Percentiles rank a stretch among this genome's conserved stretches.
Evolutionary conservation across 2,329 filamentous ascomycete species (phyloP).

Genomic region (Elsinoe necatrix): DNA sequence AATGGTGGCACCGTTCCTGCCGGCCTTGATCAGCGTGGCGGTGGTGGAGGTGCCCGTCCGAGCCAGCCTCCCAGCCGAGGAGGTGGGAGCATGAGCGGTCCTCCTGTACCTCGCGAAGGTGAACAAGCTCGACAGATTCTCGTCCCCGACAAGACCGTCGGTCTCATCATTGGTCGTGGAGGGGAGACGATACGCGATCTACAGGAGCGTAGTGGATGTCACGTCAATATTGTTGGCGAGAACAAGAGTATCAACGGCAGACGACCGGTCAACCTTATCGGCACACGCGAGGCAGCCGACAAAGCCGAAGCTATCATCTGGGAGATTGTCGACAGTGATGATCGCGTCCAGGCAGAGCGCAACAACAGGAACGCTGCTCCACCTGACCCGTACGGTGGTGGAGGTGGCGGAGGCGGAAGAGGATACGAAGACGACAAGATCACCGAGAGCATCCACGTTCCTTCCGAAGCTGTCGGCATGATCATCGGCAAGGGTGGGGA

Average conservation of each 20-base stretch:
- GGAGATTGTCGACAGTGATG: slow-evolving; percentile 91
- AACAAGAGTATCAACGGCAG: slow-evolving; percentile 87
- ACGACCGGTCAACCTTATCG: slow-evolving; percentile 83
- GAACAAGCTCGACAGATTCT: slow-evolving; percentile 88
- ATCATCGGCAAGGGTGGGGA: slow-evolving; percentile 91
- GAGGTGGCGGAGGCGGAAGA: slow-evolving; percentile 33
- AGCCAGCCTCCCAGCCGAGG: slow-evolving; percentile 21
- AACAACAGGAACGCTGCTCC: slow-evolving; percentile 17
- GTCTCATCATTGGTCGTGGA: slow-evolving; percentile 85
- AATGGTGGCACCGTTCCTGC: slow-evolving; percentile 51
- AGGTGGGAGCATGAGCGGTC: slow-evolving; percentile 16
- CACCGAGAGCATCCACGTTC: slow-evolving; percentile 75
- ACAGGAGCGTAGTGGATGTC: slow-evolving; percentile 85
- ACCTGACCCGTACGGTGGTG: slow-evolving; percentile 26
- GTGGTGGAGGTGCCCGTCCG: not conserved
- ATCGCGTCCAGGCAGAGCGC: slow-evolving; percentile 27
- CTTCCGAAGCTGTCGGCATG: slow-evolving; percentile 89
- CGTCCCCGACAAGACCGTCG: slow-evolving; percentile 88
- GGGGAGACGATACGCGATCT: slow-evolving; percentile 89
- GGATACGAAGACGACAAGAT: slow-evolving; percentile 58
- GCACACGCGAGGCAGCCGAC: slow-evolving; percentile 62
- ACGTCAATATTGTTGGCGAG: slow-evolving; percentile 91
- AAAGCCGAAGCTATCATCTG: slow-evolving; percentile 80
- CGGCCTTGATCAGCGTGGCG: slow-evolving; percentile 14
- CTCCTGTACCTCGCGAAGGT: slow-evolving; percentile 58